These are phyloP conservation scores for Phaeotremella skinneri DNA, from an alignment of 768 basidiomycete species.

Conservation along the genomic window DNA sequence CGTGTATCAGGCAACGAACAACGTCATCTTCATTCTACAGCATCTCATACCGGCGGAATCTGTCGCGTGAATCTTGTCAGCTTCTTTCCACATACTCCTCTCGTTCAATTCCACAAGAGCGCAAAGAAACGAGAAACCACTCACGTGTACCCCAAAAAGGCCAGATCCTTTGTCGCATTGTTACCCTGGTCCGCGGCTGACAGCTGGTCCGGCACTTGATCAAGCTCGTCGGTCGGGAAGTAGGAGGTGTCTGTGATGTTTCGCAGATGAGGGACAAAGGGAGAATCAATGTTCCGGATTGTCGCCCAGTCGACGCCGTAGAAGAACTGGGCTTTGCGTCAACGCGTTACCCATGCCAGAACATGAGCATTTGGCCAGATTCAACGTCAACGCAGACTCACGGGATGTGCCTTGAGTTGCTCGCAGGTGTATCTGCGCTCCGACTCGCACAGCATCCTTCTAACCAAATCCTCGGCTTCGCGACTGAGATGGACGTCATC, in stretches of 20 bases:
- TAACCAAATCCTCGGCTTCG: slow-evolving; percentile 86
- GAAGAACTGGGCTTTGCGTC: slow-evolving; percentile 44
- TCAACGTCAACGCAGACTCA: slow-evolving; percentile 55
- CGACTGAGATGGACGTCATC: slow-evolving; percentile 89
- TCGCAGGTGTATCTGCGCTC: slow-evolving; percentile 76
- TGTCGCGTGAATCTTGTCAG: slow-evolving; percentile 9
- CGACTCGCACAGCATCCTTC: slow-evolving; percentile 71
- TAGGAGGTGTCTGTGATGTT: slow-evolving; percentile 97
- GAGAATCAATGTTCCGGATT: slow-evolving; percentile 85
- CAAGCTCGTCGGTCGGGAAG: slow-evolving; percentile 92
- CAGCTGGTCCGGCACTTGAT: slow-evolving; percentile 64
- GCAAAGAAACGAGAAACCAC: slow-evolving; percentile 17
- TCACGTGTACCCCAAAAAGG: slow-evolving; percentile 60
- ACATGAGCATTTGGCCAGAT: neutral
- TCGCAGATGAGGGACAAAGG: slow-evolving; percentile 90
- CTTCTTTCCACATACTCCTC: neutral
- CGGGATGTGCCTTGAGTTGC: slow-evolving; percentile 84
- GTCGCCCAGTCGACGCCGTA: slow-evolving; percentile 86
- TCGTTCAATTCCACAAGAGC: neutral
- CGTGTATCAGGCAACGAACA: too few species aligned
- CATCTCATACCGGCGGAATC: slow-evolving; percentile 50
- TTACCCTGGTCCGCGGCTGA: slow-evolving; percentile 50
- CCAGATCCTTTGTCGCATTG: slow-evolving; percentile 58
- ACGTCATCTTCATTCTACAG: too few species aligned
- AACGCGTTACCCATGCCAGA: neutral